Percentiles rank a stretch among this genome's conserved stretches.
Evolutionary conservation across 139 green algal species (phyloP).

Genomic region (Zygnema cylindricum): DNA sequence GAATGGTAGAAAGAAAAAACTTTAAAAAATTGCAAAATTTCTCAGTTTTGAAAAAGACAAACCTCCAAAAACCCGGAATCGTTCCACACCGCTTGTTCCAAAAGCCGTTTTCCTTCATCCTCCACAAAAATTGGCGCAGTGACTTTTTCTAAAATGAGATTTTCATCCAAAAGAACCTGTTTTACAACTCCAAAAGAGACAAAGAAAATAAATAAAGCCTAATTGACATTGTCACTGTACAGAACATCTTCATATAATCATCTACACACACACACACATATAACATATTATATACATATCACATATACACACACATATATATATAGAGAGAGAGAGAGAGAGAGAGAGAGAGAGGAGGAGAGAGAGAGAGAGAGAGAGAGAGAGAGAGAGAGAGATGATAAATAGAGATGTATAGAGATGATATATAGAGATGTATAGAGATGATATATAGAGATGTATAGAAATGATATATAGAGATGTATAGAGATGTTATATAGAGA

Average conservation of each 20-base stretch:
- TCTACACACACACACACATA: not conserved
- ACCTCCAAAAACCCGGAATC: constrained; percentile 88
- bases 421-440: too few species aligned
- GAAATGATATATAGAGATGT: too few species aligned
- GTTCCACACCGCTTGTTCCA: constrained; percentile 81
- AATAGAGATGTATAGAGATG: too few species aligned
- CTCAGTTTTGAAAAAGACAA: not conserved
- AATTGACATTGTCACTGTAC: not conserved
- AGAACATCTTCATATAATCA: not conserved
- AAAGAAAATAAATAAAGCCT: not conserved
- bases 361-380: too few species aligned
- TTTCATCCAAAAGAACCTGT: constrained; percentile 90
- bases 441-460: too few species aligned
- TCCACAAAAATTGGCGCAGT: constrained; percentile 75
- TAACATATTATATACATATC: too few species aligned
- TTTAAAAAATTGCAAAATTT: not conserved
- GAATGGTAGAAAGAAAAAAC: not conserved
- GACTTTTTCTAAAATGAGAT: constrained; percentile 81
- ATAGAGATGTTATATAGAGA: too few species aligned
- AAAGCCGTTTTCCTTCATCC: constrained; percentile 35
- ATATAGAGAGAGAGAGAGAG: too few species aligned
- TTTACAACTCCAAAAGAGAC: not conserved
- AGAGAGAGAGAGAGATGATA: too few species aligned
- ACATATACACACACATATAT: too few species aligned
- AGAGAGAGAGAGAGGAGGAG: too few species aligned